These are phyloP conservation scores for Botrytis deweyae DNA, from an alignment of 2,329 filamentous ascomycete genomes.

Conservation along the genomic window DNA sequence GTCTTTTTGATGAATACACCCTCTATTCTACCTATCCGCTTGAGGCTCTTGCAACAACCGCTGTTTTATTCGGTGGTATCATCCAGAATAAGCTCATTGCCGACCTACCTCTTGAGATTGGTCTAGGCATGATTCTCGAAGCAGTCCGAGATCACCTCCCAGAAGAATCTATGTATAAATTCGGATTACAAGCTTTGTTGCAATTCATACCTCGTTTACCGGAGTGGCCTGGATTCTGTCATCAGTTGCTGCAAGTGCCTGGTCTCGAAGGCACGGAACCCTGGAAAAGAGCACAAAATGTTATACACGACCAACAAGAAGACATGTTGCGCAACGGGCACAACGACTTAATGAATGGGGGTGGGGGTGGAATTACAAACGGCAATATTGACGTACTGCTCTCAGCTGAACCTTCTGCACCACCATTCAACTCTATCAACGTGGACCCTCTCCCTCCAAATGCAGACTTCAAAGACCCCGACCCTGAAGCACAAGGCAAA, in stretches of 20 bases:
- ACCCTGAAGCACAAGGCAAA: slow-evolving; percentile 83
- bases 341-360: slow-evolving; percentile 44
- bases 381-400: slow-evolving; percentile 66
- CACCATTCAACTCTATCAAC: slow-evolving; percentile 76
- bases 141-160: slow-evolving; percentile 82
- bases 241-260: slow-evolving; percentile 77
- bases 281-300: slow-evolving; percentile 77
- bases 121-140: slow-evolving; percentile 97
- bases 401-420: slow-evolving; percentile 57
- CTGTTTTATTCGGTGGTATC: slow-evolving; percentile 93
- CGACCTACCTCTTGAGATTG: slow-evolving; percentile 85
- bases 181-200: slow-evolving; percentile 90
- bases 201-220: slow-evolving; percentile 79
- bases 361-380: slow-evolving; percentile 62
- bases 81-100: slow-evolving; percentile 92
- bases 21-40: slow-evolving; percentile 95
- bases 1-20: slow-evolving; percentile 93
- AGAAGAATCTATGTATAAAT: slow-evolving; percentile 95
- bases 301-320: slow-evolving; percentile 67
- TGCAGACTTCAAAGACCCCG: slow-evolving; percentile 74
- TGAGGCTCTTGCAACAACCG: slow-evolving; percentile 93
- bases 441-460: slow-evolving; percentile 67
- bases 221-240: slow-evolving; percentile 96
- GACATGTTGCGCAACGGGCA: slow-evolving; percentile 54
- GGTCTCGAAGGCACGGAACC: slow-evolving; percentile 83